Evolutionary conservation across 2,329 filamentous ascomycete species (phyloP), one percentile per base, ranked within the genome.

Genomic region (Leptosphaerulina australis): DNA sequence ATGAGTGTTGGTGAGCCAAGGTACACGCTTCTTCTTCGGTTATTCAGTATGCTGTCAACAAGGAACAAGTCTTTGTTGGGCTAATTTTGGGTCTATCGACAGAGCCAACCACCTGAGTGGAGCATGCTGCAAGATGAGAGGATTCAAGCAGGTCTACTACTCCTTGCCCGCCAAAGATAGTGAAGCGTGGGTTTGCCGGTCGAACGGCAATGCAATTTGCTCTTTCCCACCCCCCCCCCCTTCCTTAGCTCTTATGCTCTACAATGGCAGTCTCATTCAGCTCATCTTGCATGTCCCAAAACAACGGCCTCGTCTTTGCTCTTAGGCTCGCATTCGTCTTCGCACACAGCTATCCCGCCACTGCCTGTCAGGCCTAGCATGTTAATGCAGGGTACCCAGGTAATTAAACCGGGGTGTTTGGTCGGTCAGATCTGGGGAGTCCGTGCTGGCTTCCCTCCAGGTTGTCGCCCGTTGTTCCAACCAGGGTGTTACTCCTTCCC

Each of bases 401-500:
- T 20, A 18, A 4, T 11, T 5, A 21, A 49, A 15, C 38, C 38
- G 38, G 38, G 21, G 35, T 34, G 36, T 17, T 36, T 50, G 47
- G 47, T 50, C 47, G 47, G 45, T 29, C 40, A 50, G 47, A 50
- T 50, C 47, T 50, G 35, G 47, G 35, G 40, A 6, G 30, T 24
- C 45, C 5, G 37, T 44, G 46, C 31, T 2, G 9, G 10, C 21
- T n/a, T 14, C 11, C 11, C 20, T 14, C 9, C 33, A 22, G 18
- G 18, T 4, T 8, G 33, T n/a, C 33, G 33, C 21, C 35, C 30
- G 39, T 40, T 28, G 15, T 25, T 26, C 36, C 38, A 37, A 18
- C 40, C 25, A 45, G 25, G n/a, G n/a, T 41, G 5, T 25, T 5
- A 17, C 20, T 22, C 18, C 11, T 37, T 37, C 34, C 34, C 25